A percentile compares a stretch with the other conserved stretches of the same genome.
phyloP scores from a whole-genome alignment of 768 basidiomycete species.

The Floccularia luteovirens region DNA sequence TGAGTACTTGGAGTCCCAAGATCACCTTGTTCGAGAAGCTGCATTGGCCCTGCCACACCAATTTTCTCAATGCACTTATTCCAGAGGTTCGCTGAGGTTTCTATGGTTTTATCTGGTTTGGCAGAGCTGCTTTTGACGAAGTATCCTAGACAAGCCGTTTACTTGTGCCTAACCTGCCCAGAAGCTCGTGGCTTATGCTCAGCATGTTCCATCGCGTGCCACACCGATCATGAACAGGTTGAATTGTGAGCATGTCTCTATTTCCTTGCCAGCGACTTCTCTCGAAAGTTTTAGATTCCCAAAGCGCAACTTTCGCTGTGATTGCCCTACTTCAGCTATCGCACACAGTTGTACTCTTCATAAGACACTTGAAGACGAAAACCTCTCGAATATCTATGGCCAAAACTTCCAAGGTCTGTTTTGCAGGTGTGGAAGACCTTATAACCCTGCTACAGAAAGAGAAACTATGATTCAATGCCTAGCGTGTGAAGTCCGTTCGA shows the following conservation, averaged over 20 bases:
- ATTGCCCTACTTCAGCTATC: slow-evolving; percentile 68
- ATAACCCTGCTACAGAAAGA: slow-evolving; percentile 63
- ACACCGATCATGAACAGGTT: slow-evolving; percentile 79
- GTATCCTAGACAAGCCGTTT: slow-evolving; percentile 59
- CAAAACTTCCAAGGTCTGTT: slow-evolving; percentile 69
- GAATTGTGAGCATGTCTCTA: slow-evolving; percentile 44
- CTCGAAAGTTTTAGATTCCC: slow-evolving; percentile 45
- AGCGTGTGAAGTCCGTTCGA: slow-evolving; percentile 64
- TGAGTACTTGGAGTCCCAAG: slow-evolving; percentile 40
- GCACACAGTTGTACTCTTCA: slow-evolving; percentile 61
- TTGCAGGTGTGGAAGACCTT: slow-evolving; percentile 67
- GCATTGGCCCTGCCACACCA: slow-evolving; percentile 54
- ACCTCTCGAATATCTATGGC: slow-evolving; percentile 56
- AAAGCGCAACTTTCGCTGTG: slow-evolving; percentile 76
- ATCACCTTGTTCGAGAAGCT: slow-evolving; percentile 41
- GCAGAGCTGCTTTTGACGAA: slow-evolving; percentile 8
- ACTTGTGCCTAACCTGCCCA: slow-evolving; percentile 73
- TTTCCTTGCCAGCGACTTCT: slow-evolving; percentile 4
- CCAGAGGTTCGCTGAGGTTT: slow-evolving; percentile 46
- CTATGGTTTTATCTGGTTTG: slow-evolving; percentile 2
- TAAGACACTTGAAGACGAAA: slow-evolving; percentile 41
- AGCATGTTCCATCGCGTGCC: slow-evolving; percentile 82
- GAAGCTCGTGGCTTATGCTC: slow-evolving; percentile 67
- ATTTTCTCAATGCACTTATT: slow-evolving; percentile 61
- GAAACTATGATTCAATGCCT: slow-evolving; percentile 91